Evolutionary conservation across 2,329 filamentous ascomycete genomes (phyloP).

Genomic region (Colletotrichum sp.): DNA sequence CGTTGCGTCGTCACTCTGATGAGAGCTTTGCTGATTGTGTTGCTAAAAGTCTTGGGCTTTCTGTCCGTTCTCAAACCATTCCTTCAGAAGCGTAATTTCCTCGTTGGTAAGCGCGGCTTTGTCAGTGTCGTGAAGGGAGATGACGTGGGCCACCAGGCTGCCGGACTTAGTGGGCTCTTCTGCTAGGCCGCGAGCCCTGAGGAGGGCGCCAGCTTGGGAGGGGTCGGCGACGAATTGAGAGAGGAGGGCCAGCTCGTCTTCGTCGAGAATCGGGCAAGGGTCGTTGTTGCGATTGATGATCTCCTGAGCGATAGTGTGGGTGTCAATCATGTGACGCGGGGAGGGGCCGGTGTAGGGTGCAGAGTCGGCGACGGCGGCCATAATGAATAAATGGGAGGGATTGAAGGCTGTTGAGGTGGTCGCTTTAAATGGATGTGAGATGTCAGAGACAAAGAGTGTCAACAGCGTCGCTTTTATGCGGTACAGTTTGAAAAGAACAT

Average conservation of each 20-base stretch:
- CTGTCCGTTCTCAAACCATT: constrained; percentile 14
- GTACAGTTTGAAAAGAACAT: too few relatives aligned
- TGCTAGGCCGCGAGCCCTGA: not conserved
- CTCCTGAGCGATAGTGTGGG: constrained; percentile 22
- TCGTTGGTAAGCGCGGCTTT: constrained; percentile 5
- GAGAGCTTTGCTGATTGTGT: too few relatives aligned
- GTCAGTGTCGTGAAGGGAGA: constrained; percentile 13
- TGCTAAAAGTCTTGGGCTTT: not conserved
- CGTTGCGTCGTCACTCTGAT: too few relatives aligned
- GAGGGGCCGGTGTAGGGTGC: constrained; percentile 19
- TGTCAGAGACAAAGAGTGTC: too few relatives aligned
- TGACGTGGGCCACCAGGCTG: constrained; percentile 14
- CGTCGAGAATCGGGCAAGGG: constrained; percentile 9
- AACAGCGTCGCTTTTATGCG: too few relatives aligned
- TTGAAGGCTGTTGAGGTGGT: too few relatives aligned
- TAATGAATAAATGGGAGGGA: not conserved
- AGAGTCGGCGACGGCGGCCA: not conserved
- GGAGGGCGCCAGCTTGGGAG: not conserved
- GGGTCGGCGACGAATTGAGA: constrained; percentile 7
- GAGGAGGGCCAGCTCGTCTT: constrained; percentile 9
- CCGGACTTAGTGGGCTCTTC: not conserved
- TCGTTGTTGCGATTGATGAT: constrained; percentile 23
- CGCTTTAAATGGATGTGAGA: too few relatives aligned
- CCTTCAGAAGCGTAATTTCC: constrained; percentile 11
- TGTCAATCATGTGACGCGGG: constrained; percentile 13